Evolutionary conservation across 352 stramenopile species (phyloP).

Genomic region (Sclerospora graminicola): DNA sequence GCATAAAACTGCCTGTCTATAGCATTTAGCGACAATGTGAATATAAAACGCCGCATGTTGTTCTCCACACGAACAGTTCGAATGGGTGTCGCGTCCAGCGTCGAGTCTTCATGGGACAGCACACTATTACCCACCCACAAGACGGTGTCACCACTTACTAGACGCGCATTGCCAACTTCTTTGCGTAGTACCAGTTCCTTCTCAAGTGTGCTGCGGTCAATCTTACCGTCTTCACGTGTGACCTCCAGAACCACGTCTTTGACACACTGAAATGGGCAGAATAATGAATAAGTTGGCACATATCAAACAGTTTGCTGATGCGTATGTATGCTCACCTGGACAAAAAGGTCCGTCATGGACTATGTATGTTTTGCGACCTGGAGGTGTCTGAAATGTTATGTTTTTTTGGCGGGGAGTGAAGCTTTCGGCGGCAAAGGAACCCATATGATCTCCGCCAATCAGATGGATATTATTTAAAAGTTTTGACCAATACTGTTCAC

Average conservation of each 20-base stretch:
- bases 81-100: slow-evolving; percentile 15
- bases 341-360: slow-evolving; percentile 19
- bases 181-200: slow-evolving; percentile 53
- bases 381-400: too few relatives aligned
- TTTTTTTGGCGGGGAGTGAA: slow-evolving; percentile 21
- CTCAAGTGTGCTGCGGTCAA: slow-evolving; percentile 26
- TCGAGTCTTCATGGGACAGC: slow-evolving; percentile 39
- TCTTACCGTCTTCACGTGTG: slow-evolving; percentile 28
- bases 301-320: neutral
- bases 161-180: slow-evolving; percentile 66
- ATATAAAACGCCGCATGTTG: slow-evolving; percentile 56
- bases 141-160: slow-evolving; percentile 61
- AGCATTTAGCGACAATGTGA: slow-evolving; percentile 31
- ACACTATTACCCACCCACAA: slow-evolving; percentile 53
- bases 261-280: slow-evolving; percentile 28
- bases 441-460: slow-evolving; percentile 10
- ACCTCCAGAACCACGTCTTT: slow-evolving; percentile 49
- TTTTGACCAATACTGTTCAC: slow-evolving; percentile 15
- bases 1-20: slow-evolving; percentile 44
- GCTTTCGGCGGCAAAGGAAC: slow-evolving; percentile 37
- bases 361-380: neutral
- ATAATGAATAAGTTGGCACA: neutral
- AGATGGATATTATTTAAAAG: neutral
- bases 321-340: slow-evolving; percentile 10
- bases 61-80: slow-evolving; percentile 46